Base-by-base conservation (phyloP, 495 filamentous ascomycete genomes). In the Trichocladium uniseriatum region DNA sequence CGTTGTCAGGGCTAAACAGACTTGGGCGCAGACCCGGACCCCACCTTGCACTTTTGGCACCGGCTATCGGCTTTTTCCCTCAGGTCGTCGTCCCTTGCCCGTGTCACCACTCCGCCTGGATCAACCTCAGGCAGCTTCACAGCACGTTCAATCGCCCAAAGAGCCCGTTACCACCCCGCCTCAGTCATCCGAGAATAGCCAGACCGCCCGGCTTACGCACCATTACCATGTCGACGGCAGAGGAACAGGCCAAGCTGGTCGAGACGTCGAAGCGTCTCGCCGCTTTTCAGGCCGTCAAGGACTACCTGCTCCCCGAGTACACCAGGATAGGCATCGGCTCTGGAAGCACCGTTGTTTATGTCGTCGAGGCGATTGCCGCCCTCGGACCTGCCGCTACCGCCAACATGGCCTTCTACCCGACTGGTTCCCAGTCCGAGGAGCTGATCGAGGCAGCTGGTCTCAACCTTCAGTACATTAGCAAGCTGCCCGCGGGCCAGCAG, bases 281-380 rank as follows among this genome's bases (percentile, higher is more conserved):
- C 57, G 91, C 90, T 41, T 79, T 72, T 65, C 78, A 81, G 49
- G 94, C 92, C 45, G 90, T 98, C 16, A 69, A 76, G 10, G 89
- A 92, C 51, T 80, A 97, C 74, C 91, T 95, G 68, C 72, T 78
- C 37, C 71, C 81, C 41, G 57, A 74, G 45, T 83, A 82, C 61
- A 78, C 74, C 45, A 85, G 82, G 63, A 79, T 97, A 55, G 92
- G 92, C 55, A 97, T 98, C 66, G 92, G 92, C 46, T 90, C 84
- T 48, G 92, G 92, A 49, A 89, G 82, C 45, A 98, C 92, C 1
- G 88, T 98, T 29, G 81, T 94, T 57, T 94, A 95, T 67, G 92
- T 96, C 13, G 90, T 98, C 43, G 87, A 95, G 59, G 89, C 89
- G 34, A 98, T 98, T 68, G 82, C 83, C 53, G 79, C 78, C 20